A percentile compares a stretch with the other conserved stretches of the same genome.
phyloP scores from a whole-genome alignment of 2,329 filamentous ascomycete species.

The Metarhizium robertsii region DNA sequence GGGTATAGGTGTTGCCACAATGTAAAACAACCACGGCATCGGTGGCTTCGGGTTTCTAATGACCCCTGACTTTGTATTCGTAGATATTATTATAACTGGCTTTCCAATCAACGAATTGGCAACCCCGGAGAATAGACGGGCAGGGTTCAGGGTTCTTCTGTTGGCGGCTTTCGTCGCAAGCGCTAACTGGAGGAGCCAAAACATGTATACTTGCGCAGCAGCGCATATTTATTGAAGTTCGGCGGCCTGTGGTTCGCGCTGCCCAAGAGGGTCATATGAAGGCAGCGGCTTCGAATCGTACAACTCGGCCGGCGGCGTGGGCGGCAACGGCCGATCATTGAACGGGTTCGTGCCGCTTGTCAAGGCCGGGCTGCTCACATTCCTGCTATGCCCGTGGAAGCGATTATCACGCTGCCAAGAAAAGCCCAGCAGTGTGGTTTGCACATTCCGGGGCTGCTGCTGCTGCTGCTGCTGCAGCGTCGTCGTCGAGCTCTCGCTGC shows the following conservation, averaged over 20 bases:
- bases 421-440: background rate
- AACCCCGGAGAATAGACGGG: too few relatives aligned
- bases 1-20: too few relatives aligned
- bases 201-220: too few relatives aligned
- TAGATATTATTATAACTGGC: too few relatives aligned
- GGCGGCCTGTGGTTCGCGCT: background rate
- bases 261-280: background rate
- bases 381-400: background rate
- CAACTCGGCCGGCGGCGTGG: background rate
- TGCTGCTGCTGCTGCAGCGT: background rate
- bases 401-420: conserved; percentile 28
- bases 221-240: background rate
- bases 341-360: background rate
- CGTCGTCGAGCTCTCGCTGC: background rate
- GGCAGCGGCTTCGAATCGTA: background rate
- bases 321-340: background rate
- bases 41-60: too few relatives aligned
- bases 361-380: background rate
- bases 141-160: too few relatives aligned
- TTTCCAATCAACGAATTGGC: too few relatives aligned
- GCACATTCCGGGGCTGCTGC: conserved; percentile 19
- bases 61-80: too few relatives aligned
- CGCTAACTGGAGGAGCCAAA: too few relatives aligned
- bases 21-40: too few relatives aligned
- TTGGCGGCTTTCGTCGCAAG: too few relatives aligned